Evolutionary conservation across 192 early-diverging fungal species (phyloP), one percentile per base, ranked within the genome.

Genomic region (Ambispora gerdemannii): DNA sequence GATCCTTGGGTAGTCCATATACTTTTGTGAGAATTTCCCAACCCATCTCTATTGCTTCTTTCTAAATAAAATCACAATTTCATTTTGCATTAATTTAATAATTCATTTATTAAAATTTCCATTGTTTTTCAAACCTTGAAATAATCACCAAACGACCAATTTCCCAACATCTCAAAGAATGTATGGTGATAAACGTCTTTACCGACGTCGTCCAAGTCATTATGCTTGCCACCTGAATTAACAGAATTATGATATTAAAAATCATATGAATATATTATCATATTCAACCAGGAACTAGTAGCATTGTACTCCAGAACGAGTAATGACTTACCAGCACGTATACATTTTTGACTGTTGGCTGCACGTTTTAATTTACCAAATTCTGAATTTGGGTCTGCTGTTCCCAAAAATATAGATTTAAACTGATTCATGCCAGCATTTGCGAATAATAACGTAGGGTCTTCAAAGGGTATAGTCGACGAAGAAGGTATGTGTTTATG

Each of bases 101-200:
- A 0, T 4, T 32, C 24, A 49, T 30, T 30, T 55, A 30, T 33
- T 35, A 27, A 7, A 32, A 38, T 52, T 33, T 55, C 22, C 4
- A n/a, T n/a, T n/a, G n/a, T 58, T 30, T 10, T 4, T n/a, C 55
- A 11, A 59, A 86, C 89, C 88, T 98, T 98, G 80, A 98, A 98
- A 81, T 98, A 97, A 75, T 98, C 92, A 68, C 96, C 95, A 79
- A 98, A 98, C n/a, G 95, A 97, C 96, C 96, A 98, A 88, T 98
- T 98, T 68, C 96, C 96, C 78, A 98, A 83, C 96, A 98, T 98
- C 80, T 98, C 96, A 83, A 98, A 98, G 85, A 97, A 98, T 47
- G 96, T 98, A 79, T 98, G 96, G 83, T 98, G 96, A 79, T 98
- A 98, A 4, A 91, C 91, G 76, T 98, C 96, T 75, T 91, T 95